Evolutionary conservation across 345 rosid species (phyloP).

Genomic region (Murraya koenigii): DNA sequence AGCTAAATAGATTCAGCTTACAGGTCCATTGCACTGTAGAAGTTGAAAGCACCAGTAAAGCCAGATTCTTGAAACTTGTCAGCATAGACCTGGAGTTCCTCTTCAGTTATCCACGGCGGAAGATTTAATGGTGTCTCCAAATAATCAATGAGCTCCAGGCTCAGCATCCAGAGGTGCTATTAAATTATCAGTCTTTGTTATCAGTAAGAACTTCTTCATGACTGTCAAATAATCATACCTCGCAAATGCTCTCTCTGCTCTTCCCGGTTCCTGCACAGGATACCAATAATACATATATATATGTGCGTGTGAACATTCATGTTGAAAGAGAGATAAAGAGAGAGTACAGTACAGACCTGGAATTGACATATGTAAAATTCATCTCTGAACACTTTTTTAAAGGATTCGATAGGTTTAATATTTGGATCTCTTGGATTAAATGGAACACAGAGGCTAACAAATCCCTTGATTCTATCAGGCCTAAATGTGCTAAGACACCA

Average conservation of each 20-base stretch:
- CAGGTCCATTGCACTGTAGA: slow-evolving; percentile 68
- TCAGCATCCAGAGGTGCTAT: slow-evolving; percentile 61
- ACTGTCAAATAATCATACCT: slow-evolving; percentile 55
- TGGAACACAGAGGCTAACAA: slow-evolving; percentile 46
- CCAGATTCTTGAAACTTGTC: slow-evolving; percentile 64
- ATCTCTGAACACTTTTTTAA: slow-evolving; percentile 35
- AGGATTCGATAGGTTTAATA: slow-evolving; percentile 27
- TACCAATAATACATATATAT: not conserved
- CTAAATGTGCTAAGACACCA: slow-evolving; percentile 52
- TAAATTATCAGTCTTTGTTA: slow-evolving; percentile 42
- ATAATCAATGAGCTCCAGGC: slow-evolving; percentile 59
- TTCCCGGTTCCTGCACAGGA: slow-evolving; percentile 55
- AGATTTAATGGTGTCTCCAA: slow-evolving; percentile 43
- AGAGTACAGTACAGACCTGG: slow-evolving; percentile 38
- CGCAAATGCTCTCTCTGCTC: slow-evolving; percentile 67
- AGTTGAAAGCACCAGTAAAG: slow-evolving; percentile 59
- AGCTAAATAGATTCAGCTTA: slow-evolving; percentile 10
- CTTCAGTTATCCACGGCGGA: slow-evolving; percentile 67
- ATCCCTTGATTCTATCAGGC: slow-evolving; percentile 58
- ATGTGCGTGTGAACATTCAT: not conserved
- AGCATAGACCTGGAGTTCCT: slow-evolving; percentile 58
- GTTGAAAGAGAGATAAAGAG: not conserved
- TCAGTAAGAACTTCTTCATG: slow-evolving; percentile 64
- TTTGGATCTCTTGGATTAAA: slow-evolving; percentile 39
- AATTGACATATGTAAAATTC: slow-evolving; percentile 59